Base-by-base conservation (phyloP, 495 filamentous ascomycete species). In the Penicillium lagena region DNA sequence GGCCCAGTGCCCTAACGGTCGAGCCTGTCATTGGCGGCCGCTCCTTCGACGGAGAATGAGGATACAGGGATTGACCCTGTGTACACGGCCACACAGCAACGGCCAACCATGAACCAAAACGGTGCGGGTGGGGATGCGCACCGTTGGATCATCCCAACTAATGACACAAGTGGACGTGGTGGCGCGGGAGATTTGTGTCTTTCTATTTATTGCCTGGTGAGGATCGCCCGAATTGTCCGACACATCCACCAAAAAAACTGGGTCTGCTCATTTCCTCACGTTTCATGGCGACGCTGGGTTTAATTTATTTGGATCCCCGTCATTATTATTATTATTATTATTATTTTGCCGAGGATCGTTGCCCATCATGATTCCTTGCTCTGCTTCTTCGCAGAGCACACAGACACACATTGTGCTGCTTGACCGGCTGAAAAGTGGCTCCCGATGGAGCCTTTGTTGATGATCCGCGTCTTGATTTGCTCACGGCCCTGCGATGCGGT, bases 111-210 rank as follows among this genome's bases (percentile, higher is more conserved):
- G 22, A 22, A 22, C 22, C 22, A 22, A 22, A 17, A 22, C 22
- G 22, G 22, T 4, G 22, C 22, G 22, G 39, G 22, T 31, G 22
- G 12, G 12, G 28, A 33, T 41, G n/a, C 13, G 28, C 17, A 55
- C 40, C 46, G 55, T 56, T 48, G 46, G 56, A 59, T 59, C 56
- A 56, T 53, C 56, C 13, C 22, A 11, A 58, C 49, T 48, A 52
- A 22, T 53, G 52, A 58, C 55, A 22, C 42, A 58, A 56, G 49
- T 52, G 55, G 55, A 40, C 49, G 43, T 40, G 45, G 28, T 37
- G 43, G 32, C 29, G 33, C 45, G 35, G 46, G 37, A 28, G 27
- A n/a, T 34, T 31, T 42, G 30, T 35, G 37, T 45, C 13, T 14
- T 45, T 51, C 42, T 55, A 40, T 39, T 49, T 49, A 46, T 47